phyloP scores from a whole-genome alignment of 768 basidiomycete genomes.

The Podaxis sp. region DNA sequence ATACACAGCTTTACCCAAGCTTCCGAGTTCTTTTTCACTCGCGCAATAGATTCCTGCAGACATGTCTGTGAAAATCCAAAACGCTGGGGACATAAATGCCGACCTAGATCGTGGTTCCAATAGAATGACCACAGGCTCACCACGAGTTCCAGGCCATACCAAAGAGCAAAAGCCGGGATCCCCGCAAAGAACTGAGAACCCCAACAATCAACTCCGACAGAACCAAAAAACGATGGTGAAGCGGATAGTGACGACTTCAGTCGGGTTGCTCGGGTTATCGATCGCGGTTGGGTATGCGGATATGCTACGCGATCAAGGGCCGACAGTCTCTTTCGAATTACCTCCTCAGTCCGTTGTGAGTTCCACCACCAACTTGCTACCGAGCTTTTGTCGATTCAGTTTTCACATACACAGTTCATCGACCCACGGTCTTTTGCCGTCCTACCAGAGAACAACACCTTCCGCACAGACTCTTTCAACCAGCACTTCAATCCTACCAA shows the following conservation, averaged over 20 bases:
- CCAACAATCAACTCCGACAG: not conserved
- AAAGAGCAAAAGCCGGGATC: not conserved
- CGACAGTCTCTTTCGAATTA: slow-evolving; percentile 1
- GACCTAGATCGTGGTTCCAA: no score
- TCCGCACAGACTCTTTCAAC: slow-evolving; percentile 37
- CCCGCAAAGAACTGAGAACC: not conserved
- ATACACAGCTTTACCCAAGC: not conserved
- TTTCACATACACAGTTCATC: slow-evolving; percentile 39
- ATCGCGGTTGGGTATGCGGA: not conserved
- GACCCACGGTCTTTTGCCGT: slow-evolving; percentile 54
- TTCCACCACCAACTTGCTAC: slow-evolving; percentile 1
- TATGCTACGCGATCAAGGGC: not conserved
- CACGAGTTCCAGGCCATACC: no score
- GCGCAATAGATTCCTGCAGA: not conserved
- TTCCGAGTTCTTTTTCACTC: not conserved
- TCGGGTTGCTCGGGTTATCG: not conserved
- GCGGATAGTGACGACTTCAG: not conserved
- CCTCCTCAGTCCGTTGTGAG: slow-evolving; percentile 34
- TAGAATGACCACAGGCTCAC: no score
- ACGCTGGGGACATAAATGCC: not conserved
- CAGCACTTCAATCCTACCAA: slow-evolving; percentile 62
- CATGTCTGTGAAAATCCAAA: slow-evolving; percentile 1
- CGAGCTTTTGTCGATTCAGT: not conserved
- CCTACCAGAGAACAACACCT: slow-evolving; percentile 41
- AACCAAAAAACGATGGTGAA: not conserved